These are phyloP conservation scores for Mucor sp. DNA, from an alignment of 371 early-diverging fungal genomes.

Conservation along the genomic window DNA sequence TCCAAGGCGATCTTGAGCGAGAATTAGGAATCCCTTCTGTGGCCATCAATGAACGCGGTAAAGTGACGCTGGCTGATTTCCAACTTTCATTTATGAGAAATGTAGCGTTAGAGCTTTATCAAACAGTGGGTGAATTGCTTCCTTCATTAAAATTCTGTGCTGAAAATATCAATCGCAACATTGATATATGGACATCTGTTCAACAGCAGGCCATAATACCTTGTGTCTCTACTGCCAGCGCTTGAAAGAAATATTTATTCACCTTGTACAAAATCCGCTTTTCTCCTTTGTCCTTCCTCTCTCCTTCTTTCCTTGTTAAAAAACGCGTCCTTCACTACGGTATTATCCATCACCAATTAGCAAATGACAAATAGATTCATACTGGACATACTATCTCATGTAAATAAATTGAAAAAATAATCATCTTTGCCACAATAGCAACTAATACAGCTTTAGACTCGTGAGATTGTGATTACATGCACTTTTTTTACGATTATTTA, in stretches of 20 bases:
- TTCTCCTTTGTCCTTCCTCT: not conserved
- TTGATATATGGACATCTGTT: slow-evolving; percentile 31
- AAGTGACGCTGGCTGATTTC: slow-evolving; percentile 38
- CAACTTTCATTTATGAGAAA: slow-evolving; percentile 39
- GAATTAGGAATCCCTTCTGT: slow-evolving; percentile 53
- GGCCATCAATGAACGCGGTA: slow-evolving; percentile 46
- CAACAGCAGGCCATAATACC: slow-evolving; percentile 3
- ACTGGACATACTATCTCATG: slow-evolving; percentile 9
- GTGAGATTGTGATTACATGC: slow-evolving; percentile 13
- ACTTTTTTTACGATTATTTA: slow-evolving; percentile 25
- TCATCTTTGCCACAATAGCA: not conserved
- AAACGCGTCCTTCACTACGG: not conserved
- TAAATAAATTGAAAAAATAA: not conserved
- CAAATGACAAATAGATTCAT: slow-evolving; percentile 2
- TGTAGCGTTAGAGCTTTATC: slow-evolving; percentile 40
- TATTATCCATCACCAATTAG: not conserved
- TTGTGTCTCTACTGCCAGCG: not conserved
- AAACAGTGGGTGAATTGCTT: not conserved
- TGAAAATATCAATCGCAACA: slow-evolving; percentile 36
- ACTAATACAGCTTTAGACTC: slow-evolving; percentile 6
- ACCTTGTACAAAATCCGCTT: not conserved
- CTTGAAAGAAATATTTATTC: not conserved
- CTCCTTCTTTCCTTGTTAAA: not conserved
- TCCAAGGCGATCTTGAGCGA: slow-evolving; percentile 70
- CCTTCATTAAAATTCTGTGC: slow-evolving; percentile 32